phyloP scores from a whole-genome alignment of 2,329 filamentous ascomycete species.

The Intubia oerlemansii region DNA sequence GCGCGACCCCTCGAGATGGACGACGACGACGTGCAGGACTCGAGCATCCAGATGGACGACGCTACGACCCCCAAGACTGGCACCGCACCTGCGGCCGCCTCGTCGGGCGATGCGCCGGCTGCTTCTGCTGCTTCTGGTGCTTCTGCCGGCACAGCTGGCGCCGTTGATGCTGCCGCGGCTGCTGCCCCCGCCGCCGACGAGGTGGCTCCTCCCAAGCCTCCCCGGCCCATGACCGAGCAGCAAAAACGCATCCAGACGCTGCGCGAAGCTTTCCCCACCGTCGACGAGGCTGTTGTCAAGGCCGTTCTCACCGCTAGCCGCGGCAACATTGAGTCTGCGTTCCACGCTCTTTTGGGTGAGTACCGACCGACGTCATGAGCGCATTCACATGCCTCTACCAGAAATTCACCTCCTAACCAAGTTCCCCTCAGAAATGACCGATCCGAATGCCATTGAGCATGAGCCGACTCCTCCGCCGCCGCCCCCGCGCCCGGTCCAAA shows the following conservation, averaged over 20 bases:
- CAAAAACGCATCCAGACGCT: conserved; percentile 76
- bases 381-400: too few relatives aligned
- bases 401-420: too few relatives aligned
- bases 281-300: conserved; percentile 63
- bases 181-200: conserved; percentile 17
- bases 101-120: conserved; percentile 15
- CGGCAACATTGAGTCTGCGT: conserved; percentile 77
- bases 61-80: conserved; percentile 15
- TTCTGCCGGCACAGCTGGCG: conserved; percentile 5
- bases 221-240: conserved; percentile 57
- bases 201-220: conserved; percentile 51
- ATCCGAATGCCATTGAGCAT: conserved; percentile 44
- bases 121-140: conserved; percentile 10
- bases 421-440: conserved; percentile 54
- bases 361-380: too few relatives aligned
- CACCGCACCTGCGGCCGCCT: conserved; percentile 5
- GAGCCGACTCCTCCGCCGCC: conserved; percentile 43
- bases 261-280: conserved; percentile 78
- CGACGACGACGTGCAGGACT: conserved; percentile 48
- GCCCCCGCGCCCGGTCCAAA: conserved; percentile 51
- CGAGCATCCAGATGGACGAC: conserved; percentile 22
- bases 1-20: conserved; percentile 45
- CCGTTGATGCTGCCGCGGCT: conserved; percentile 3
- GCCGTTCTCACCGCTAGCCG: conserved; percentile 73
- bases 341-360: conserved; percentile 57